Percentiles rank a stretch among this genome's conserved stretches.
These are phyloP conservation scores for Pezicula carpinea DNA, from an alignment of 2,329 filamentous ascomycete species.

Conservation along the genomic window DNA sequence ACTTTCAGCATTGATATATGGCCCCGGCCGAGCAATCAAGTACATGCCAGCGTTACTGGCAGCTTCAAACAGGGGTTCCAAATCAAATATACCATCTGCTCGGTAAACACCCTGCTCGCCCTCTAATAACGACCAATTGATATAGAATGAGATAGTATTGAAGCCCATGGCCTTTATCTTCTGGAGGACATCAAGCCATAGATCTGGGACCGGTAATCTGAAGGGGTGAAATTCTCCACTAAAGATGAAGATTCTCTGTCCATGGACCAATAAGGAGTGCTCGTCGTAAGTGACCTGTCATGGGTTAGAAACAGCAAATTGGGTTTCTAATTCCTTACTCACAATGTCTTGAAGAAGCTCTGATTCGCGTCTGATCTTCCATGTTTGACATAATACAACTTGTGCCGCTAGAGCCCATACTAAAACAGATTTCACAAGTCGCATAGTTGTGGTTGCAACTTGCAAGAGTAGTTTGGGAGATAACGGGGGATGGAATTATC, in stretches of 20 bases:
- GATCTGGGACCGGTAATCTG: conserved; percentile 49
- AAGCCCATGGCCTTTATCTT: conserved; percentile 78
- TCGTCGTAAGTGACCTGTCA: conserved; percentile 64
- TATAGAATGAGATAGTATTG: conserved; percentile 72
- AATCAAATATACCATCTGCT: conserved; percentile 66
- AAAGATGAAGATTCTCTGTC: conserved; percentile 67
- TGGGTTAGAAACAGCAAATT: background rate
- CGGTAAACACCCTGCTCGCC: conserved; percentile 64
- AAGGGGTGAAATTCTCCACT: conserved; percentile 70
- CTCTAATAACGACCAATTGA: conserved; percentile 71
- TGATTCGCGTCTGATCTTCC: no score
- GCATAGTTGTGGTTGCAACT: no score
- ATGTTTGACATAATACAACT: no score
- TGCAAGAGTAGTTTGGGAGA: no score
- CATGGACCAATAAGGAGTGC: conserved; percentile 64
- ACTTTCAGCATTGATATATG: conserved; percentile 73
- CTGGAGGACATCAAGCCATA: conserved; percentile 70
- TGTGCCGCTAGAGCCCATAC: no score
- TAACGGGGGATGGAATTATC: no score
- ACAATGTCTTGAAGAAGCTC: no score
- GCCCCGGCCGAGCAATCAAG: conserved; percentile 64
- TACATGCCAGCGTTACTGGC: conserved; percentile 69
- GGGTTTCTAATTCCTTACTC: no score
- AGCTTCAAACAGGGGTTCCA: conserved; percentile 70
- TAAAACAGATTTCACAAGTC: no score